Percentiles rank a stretch among this genome's conserved stretches.
phyloP scores from a whole-genome alignment of 257 asterid genomes.

The Ehretia macrophylla region DNA sequence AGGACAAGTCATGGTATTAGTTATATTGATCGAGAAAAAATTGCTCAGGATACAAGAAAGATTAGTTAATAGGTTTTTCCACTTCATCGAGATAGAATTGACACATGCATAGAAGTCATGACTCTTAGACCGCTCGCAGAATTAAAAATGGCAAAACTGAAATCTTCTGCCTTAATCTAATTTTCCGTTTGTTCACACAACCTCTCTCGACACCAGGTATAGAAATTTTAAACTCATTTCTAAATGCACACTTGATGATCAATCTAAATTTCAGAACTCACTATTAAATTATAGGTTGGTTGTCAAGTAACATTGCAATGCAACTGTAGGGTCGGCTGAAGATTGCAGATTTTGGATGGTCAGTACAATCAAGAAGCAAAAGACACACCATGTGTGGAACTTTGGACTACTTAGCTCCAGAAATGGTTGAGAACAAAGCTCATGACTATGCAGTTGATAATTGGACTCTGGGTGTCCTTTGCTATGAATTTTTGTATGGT shows the following conservation, averaged over 20 bases:
- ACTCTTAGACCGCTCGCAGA: too few species aligned
- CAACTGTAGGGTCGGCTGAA: slow-evolving; percentile 70
- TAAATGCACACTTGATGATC: neutral
- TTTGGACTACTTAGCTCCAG: slow-evolving; percentile 93
- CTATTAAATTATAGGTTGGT: neutral
- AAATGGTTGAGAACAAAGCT: slow-evolving; percentile 91
- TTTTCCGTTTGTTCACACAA: neutral
- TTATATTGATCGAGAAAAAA: too few species aligned
- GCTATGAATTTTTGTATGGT: slow-evolving; percentile 83
- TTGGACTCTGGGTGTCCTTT: slow-evolving; percentile 87
- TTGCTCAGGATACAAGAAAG: too few species aligned
- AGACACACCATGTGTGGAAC: slow-evolving; percentile 96
- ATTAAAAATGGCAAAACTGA: neutral
- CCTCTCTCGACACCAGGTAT: neutral
- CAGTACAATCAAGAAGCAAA: slow-evolving; percentile 81
- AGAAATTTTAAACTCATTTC: neutral
- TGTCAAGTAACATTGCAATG: slow-evolving; percentile 6
- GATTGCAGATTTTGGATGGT: slow-evolving; percentile 97
- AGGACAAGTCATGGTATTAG: too few species aligned
- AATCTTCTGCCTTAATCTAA: neutral
- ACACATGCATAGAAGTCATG: neutral
- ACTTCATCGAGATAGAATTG: neutral
- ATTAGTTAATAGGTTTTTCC: neutral
- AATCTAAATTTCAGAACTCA: neutral
- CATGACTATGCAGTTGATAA: slow-evolving; percentile 91